Percentiles rank a stretch among this genome's conserved stretches.
phyloP scores from a whole-genome alignment of 2,329 filamentous ascomycete genomes.

The Escovopsis sp. region DNA sequence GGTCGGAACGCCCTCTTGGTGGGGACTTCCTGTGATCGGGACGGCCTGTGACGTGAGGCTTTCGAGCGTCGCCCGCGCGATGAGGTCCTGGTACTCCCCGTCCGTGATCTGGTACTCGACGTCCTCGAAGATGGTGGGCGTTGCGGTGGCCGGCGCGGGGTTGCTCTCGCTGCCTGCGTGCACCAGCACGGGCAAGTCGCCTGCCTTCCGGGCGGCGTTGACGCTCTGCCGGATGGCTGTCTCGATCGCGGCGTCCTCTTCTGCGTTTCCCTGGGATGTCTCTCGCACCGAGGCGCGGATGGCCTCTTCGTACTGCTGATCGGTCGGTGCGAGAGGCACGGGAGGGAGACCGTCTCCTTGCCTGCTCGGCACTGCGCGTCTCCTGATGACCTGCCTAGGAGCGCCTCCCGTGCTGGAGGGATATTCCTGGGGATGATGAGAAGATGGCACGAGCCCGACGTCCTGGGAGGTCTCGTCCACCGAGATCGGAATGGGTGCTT shows the following conservation, averaged over 20 bases:
- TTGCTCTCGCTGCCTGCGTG: neutral
- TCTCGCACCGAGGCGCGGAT: conserved; percentile 55
- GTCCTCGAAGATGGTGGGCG: conserved; percentile 21
- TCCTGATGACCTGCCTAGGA: conserved; percentile 2
- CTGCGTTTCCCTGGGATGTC: conserved; percentile 52
- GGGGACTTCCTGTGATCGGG: conserved; percentile 6
- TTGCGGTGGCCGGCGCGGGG: conserved; percentile 7
- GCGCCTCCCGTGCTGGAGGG: neutral
- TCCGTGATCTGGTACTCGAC: conserved; percentile 35
- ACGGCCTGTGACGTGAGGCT: conserved; percentile 24
- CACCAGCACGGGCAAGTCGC: conserved; percentile 11
- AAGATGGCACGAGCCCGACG: neutral
- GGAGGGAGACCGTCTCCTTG: too few relatives aligned
- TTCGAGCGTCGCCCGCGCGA: conserved; percentile 40
- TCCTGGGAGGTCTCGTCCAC: neutral
- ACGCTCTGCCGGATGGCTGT: conserved; percentile 61
- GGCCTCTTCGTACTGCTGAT: conserved; percentile 53
- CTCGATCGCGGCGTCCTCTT: conserved; percentile 59
- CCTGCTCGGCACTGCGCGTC: too few relatives aligned
- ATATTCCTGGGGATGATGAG: too few relatives aligned
- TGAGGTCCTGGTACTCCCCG: conserved; percentile 40
- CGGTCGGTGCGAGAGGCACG: conserved; percentile 15
- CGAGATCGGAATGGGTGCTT: conserved; percentile 9
- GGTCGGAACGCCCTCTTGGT: neutral
- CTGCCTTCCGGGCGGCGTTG: conserved; percentile 30